Evolutionary conservation across 2,329 filamentous ascomycete genomes (phyloP).

Genomic region (Diaporthe eres): DNA sequence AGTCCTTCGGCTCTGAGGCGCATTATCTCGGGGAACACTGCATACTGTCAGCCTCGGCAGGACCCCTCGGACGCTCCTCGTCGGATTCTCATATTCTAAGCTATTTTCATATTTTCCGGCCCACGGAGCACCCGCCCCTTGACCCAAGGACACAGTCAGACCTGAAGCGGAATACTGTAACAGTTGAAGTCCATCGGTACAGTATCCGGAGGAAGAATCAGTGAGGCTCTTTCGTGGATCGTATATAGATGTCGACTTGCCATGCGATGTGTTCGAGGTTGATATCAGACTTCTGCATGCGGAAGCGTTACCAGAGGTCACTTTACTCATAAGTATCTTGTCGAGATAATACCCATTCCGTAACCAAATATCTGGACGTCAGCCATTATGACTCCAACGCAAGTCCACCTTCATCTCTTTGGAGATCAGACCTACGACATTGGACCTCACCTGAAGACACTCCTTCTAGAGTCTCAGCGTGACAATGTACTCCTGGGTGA

Average conservation of each 20-base stretch:
- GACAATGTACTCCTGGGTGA: constrained; percentile 41
- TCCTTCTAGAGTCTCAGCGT: constrained; percentile 33
- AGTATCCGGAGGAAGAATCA: no score
- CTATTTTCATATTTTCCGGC: neutral
- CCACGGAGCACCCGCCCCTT: neutral
- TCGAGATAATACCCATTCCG: neutral
- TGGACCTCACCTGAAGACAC: constrained; percentile 39
- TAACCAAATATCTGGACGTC: neutral
- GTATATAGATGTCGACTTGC: constrained; percentile 19
- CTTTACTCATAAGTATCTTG: neutral
- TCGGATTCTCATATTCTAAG: neutral
- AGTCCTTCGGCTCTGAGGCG: neutral
- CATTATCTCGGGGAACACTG: constrained; percentile 10
- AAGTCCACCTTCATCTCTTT: constrained; percentile 42
- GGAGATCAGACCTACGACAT: constrained; percentile 45
- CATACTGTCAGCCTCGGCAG: constrained; percentile 15
- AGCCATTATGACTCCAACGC: neutral
- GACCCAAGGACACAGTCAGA: constrained; percentile 18
- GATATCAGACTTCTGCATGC: neutral
- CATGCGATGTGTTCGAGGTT: neutral
- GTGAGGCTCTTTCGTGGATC: neutral
- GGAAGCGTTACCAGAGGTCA: neutral
- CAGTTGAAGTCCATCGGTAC: neutral
- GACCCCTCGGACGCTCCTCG: neutral
- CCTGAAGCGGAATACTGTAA: neutral